phyloP scores from a whole-genome alignment of 495 filamentous ascomycete genomes.

The Acidomyces sp. region DNA sequence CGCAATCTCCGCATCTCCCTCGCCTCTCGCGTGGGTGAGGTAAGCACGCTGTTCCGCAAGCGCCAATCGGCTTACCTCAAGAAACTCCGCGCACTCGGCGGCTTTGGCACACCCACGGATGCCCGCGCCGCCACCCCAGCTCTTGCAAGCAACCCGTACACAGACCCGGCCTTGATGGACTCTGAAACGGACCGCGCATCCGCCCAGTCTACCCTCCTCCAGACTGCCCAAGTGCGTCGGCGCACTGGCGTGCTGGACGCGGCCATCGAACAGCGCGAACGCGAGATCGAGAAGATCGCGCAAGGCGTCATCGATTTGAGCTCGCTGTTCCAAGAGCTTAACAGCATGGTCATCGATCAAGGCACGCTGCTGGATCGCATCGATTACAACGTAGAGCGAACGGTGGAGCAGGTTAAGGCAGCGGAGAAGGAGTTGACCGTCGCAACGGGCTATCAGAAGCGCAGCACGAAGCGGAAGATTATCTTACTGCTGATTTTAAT shows the following conservation, averaged over 20 bases:
- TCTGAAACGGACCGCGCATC: slow-evolving; percentile 84
- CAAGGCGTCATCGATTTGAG: slow-evolving; percentile 94
- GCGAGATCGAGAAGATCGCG: slow-evolving; percentile 95
- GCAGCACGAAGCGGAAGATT: slow-evolving; percentile 77
- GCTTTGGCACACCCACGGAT: slow-evolving; percentile 47
- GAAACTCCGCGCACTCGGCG: slow-evolving; percentile 73
- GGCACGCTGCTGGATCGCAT: slow-evolving; percentile 95
- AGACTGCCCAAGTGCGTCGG: slow-evolving; percentile 51
- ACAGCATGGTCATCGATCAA: slow-evolving; percentile 95
- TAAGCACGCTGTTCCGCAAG: slow-evolving; percentile 84
- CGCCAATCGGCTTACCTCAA: slow-evolving; percentile 94
- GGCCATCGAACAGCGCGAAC: slow-evolving; percentile 79
- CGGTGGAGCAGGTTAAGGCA: slow-evolving; percentile 76
- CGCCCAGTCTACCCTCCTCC: slow-evolving; percentile 74
- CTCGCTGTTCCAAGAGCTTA: slow-evolving; percentile 90
- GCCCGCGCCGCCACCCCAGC: slow-evolving; percentile 48
- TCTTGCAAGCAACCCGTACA: slow-evolving; percentile 44
- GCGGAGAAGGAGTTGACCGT: slow-evolving; percentile 86
- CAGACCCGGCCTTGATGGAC: slow-evolving; percentile 72
- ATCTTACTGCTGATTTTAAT: slow-evolving; percentile 75
- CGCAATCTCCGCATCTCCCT: slow-evolving; percentile 88
- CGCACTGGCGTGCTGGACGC: slow-evolving; percentile 65
- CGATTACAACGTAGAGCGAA: slow-evolving; percentile 93
- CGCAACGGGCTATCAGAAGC: slow-evolving; percentile 75
- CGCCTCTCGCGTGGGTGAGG: slow-evolving; percentile 76